Evolutionary conservation across 495 filamentous ascomycete species (phyloP), one percentile per base, ranked within the genome.

Genomic region (Aspergillus bertholletiae): DNA sequence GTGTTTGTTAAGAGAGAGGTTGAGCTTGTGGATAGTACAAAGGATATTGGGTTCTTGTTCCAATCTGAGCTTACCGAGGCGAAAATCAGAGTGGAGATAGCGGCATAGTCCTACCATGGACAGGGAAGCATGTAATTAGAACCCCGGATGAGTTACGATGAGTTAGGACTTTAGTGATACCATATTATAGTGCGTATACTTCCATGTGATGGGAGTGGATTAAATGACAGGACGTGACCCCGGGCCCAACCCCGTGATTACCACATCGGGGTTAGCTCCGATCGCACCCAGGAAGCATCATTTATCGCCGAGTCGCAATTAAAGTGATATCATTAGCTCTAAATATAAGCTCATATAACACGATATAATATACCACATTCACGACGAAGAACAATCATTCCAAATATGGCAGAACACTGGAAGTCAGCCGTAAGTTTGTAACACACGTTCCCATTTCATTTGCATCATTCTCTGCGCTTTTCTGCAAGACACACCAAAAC

Each of bases 361-460:
- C n/a, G n/a, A n/a, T n/a, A n/a, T n/a, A n/a, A n/a, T n/a, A n/a
- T 46, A 45, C 26, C n/a, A 35, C 15, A 27, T 41, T 6, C n/a
- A 4, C 15, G 21, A 7, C 2, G 8, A 20, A 30, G 1, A 23
- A 17, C 9, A 35, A 51, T 48, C 41, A 47, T 20, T 27, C 11
- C 30, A 24, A 51, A 27, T 41, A 98, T 98, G 94, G 86, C 94
- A 1, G 95, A 97, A 82, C 93, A 96, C 72, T 98, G 94, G 94
- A 97, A 97, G 73, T 97, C 94, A 21, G 94, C 92, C n/a, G 84
- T 84, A 66, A 66, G 80, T 18, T 47, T 63, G 41, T 8, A n/a
- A n/a, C 13, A n/a, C 11, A n/a, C 34, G 5, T n/a, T 37, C 17
- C 1, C 34, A 37, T 15, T 37, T 37, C 13, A n/a, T 37, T 15